Base-by-base conservation (phyloP, 306 rosid species). In the Purshia tridentata region DNA sequence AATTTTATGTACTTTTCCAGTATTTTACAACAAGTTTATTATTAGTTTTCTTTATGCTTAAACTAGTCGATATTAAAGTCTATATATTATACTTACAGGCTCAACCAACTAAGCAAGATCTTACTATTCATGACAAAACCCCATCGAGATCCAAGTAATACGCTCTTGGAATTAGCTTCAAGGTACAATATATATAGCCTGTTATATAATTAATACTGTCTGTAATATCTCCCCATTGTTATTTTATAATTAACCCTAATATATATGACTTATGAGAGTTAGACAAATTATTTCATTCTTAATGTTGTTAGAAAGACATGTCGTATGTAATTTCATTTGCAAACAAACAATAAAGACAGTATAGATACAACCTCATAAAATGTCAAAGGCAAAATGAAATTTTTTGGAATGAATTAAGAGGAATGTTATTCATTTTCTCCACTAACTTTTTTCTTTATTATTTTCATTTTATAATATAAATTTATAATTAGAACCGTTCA, bases 131-230 rank as follows among this genome's bases (percentile, higher is more conserved):
- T 16, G 14, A 1, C 66, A 20, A 6, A 18, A 8, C 6, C 18
- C 23, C 3, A 16, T 52, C 47, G 22, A 62, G 77, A 73, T 73
- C 77, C 69, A 51, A 49, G 42, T 49, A 60, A 73, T 73, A 49
- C 69, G 61, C 6, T 40, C 12, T 42, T 70, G 53, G 53, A 64
- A 70, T 41, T 41, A 8, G 20, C 64, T 54, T 42, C 65, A 14
- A 54, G 74, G 16, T 54, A 40, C 29, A 5, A 4, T 67, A 66
- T 49, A 29, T 29, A 71, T 42, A 19, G 39, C 23, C 40, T 13
- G 1, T 13, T 62, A 11, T 62, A 11, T 29, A 29, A 29, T 41
- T 53, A 19, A 53, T 52, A 37, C 62, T 40, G 18, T 52, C 13
- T 11, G 13, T 20, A 56, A 39, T 60, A 6, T 6, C 14, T 59